A percentile compares a stretch with the other conserved stretches of the same genome.
Evolutionary conservation across 768 basidiomycete genomes (phyloP).

Genomic region (Russula olivacea): DNA sequence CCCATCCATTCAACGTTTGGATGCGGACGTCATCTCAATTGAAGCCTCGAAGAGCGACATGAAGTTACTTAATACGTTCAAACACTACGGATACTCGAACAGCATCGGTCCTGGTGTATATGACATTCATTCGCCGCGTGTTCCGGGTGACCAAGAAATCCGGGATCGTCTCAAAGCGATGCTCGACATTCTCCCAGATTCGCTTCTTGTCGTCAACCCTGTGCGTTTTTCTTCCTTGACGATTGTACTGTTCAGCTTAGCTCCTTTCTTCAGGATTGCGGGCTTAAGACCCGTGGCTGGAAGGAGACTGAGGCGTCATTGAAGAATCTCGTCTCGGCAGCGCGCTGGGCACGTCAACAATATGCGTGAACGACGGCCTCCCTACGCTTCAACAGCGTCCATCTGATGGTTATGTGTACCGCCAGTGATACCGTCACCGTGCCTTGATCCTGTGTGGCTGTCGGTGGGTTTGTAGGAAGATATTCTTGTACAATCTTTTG

Average conservation of each 20-base stretch:
- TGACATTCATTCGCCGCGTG: constrained; percentile 99
- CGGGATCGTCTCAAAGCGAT: constrained; percentile 84
- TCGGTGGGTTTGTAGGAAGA: constrained; percentile 23
- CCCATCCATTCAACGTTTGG: constrained; percentile 92
- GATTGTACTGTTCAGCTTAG: constrained; percentile 4
- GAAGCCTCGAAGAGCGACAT: constrained; percentile 98
- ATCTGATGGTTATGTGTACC: constrained; percentile 57
- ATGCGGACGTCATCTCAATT: constrained; percentile 98
- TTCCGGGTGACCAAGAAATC: constrained; percentile 90
- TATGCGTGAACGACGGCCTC: constrained; percentile 55
- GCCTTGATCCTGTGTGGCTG: constrained; percentile 11
- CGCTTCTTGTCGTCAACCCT: constrained; percentile 89
- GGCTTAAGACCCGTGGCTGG: constrained; percentile 98
- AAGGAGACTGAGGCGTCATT: constrained; percentile 93
- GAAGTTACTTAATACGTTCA: constrained; percentile 95
- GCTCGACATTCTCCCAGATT: constrained; percentile 72
- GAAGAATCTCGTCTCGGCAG: constrained; percentile 81
- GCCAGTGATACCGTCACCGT: constrained; percentile 25
- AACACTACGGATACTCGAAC: constrained; percentile 91
- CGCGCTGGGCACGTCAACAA: constrained; percentile 85
- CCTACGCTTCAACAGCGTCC: constrained; percentile 91
- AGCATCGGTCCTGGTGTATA: constrained; percentile 98
- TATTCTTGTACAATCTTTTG: background rate
- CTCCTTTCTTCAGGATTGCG: constrained; percentile 62
- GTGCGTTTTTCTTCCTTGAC: constrained; percentile 32